Percentiles rank a stretch among this genome's conserved stretches.
Evolutionary conservation across 495 filamentous ascomycete species (phyloP).

Genomic region (Cairneyella variabilis): DNA sequence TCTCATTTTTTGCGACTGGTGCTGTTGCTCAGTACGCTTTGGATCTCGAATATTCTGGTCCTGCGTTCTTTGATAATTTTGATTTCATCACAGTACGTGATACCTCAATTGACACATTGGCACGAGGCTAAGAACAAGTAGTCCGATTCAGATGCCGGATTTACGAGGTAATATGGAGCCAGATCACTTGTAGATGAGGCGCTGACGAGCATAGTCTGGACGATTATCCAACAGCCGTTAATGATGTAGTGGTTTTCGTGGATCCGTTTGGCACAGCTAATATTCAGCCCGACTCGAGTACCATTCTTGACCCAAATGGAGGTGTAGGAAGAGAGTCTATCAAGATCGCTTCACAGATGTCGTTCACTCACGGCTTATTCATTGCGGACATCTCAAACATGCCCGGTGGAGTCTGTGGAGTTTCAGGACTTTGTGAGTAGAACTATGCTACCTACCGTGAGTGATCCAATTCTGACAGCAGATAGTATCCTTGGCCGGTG

Average conservation of each 20-base stretch:
- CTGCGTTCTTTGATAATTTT: slow-evolving; percentile 28
- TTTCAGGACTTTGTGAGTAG: background rate
- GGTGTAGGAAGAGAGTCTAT: slow-evolving; percentile 55
- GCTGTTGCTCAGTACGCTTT: slow-evolving; percentile 1
- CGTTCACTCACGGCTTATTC: slow-evolving; percentile 60
- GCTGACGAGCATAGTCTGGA: slow-evolving; percentile 40
- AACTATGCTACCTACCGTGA: background rate
- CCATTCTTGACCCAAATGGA: slow-evolving; percentile 29
- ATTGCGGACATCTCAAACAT: slow-evolving; percentile 66
- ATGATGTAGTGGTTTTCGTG: background rate
- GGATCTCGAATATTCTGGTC: slow-evolving; percentile 12
- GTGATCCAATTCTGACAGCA: background rate
- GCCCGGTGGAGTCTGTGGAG: slow-evolving; percentile 61
- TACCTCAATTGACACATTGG: background rate
- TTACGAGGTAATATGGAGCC: too few relatives aligned
- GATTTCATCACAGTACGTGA: slow-evolving; percentile 25
- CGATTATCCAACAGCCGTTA: slow-evolving; percentile 35
- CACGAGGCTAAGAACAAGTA: background rate
- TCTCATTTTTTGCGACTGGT: slow-evolving; percentile 1
- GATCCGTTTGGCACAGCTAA: slow-evolving; percentile 35
- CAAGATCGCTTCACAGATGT: slow-evolving; percentile 56
- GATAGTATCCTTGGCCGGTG: background rate
- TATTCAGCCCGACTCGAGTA: slow-evolving; percentile 37
- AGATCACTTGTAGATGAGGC: background rate
- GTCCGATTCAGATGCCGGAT: background rate